phyloP scores from a whole-genome alignment of 2,329 filamentous ascomycete genomes.

The Pseudomassariella vexata region DNA sequence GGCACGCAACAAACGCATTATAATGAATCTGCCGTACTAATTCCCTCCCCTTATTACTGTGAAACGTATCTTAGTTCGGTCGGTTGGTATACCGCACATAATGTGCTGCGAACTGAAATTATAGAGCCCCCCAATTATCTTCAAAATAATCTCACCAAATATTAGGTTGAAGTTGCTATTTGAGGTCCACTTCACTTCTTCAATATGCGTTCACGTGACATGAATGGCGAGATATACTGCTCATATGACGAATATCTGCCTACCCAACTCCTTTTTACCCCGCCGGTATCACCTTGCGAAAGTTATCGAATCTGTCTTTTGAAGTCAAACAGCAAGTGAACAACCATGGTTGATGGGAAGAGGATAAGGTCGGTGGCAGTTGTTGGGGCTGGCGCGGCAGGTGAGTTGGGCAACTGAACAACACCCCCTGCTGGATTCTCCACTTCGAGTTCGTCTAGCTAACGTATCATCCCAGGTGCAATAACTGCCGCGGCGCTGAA shows the following conservation, averaged over 20 bases:
- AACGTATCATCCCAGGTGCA: conserved; percentile 28
- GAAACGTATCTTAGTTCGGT: too few relatives aligned
- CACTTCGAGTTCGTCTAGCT: not conserved
- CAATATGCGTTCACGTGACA: conserved; percentile 13
- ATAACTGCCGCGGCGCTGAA: conserved; percentile 40
- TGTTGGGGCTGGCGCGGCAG: conserved; percentile 37
- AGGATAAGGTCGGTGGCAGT: conserved; percentile 33
- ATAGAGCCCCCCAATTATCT: too few relatives aligned
- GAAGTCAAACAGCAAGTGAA: conserved; percentile 1
- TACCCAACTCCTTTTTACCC: too few relatives aligned
- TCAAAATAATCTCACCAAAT: too few relatives aligned
- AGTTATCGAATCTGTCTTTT: conserved; percentile 1
- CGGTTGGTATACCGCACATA: too few relatives aligned
- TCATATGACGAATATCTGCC: conserved; percentile 12
- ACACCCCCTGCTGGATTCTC: not conserved
- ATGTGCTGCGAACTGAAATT: too few relatives aligned
- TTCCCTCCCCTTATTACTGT: too few relatives aligned
- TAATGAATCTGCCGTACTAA: too few relatives aligned
- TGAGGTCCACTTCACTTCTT: too few relatives aligned
- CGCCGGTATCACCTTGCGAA: conserved; percentile 1
- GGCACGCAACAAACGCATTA: too few relatives aligned
- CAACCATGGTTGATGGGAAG: conserved; percentile 12
- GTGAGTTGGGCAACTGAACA: conserved; percentile 23
- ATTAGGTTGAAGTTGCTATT: too few relatives aligned
- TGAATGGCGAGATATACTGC: conserved; percentile 9